These are phyloP conservation scores for Mariannaea sp. DNA, from an alignment of 2,329 filamentous ascomycete species.

Conservation along the genomic window DNA sequence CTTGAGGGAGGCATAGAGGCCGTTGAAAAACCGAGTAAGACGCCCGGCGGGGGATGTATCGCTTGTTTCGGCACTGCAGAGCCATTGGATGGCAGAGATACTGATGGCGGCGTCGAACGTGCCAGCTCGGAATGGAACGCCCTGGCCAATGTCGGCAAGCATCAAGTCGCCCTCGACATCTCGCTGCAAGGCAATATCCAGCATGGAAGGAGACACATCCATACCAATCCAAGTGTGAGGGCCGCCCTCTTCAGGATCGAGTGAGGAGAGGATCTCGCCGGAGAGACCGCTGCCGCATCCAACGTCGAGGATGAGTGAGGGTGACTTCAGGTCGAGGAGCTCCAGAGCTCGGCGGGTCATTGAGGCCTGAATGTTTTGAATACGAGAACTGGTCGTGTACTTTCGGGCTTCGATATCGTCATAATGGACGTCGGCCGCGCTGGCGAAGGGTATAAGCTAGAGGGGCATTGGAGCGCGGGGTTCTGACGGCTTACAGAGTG, in stretches of 20 bases:
- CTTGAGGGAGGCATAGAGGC: constrained; percentile 81
- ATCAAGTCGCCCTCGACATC: constrained; percentile 95
- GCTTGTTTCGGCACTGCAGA: constrained; percentile 91
- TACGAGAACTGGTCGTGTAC: constrained; percentile 95
- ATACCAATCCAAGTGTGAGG: constrained; percentile 97
- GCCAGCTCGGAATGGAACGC: constrained; percentile 89
- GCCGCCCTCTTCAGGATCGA: constrained; percentile 71
- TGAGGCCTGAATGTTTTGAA: constrained; percentile 89
- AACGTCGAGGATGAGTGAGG: constrained; percentile 92
- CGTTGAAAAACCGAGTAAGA: constrained; percentile 87
- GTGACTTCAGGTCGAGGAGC: constrained; percentile 77
- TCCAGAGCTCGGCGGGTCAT: constrained; percentile 95
- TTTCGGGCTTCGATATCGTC: constrained; percentile 94
- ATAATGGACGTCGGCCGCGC: constrained; percentile 96
- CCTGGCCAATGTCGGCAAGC: constrained; percentile 92
- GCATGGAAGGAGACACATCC: constrained; percentile 94
- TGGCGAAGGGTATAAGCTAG: constrained; percentile 47
- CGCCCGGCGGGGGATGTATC: constrained; percentile 81
- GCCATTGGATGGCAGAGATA: constrained; percentile 97
- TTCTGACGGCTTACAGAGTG: constrained; percentile 67
- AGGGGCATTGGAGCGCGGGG: constrained; percentile 30
- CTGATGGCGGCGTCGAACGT: constrained; percentile 94
- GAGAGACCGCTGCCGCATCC: constrained; percentile 95
- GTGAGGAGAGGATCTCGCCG: constrained; percentile 86
- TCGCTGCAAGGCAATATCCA: constrained; percentile 89